Conservation (phyloP, 257 asterid genomes). For the Verbena officinalis region DNA sequence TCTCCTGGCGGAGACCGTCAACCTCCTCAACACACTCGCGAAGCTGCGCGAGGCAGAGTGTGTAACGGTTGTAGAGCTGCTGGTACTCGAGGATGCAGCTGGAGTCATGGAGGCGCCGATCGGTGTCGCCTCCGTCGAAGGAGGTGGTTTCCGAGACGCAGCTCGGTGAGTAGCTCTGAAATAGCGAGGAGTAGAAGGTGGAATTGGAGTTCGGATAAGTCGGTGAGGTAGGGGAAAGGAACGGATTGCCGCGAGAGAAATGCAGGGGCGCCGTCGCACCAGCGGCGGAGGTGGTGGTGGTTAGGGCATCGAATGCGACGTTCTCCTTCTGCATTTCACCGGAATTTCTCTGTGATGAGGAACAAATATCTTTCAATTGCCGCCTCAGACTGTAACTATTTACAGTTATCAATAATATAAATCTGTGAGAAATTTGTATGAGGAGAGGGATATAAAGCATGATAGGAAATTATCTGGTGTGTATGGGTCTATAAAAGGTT, state of each 20-base stretch:
- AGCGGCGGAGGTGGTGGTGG: conserved; percentile 30
- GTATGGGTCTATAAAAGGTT: conserved; percentile 21
- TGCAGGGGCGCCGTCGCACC: conserved; percentile 31
- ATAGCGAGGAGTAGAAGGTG: conserved; percentile 36
- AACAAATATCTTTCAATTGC: neutral
- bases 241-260: conserved; percentile 43
- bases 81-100: conserved; percentile 49
- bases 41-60: conserved; percentile 40
- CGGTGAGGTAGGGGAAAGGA: conserved; percentile 44
- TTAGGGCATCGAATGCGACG: conserved; percentile 25
- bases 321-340: conserved; percentile 52
- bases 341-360: neutral
- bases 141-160: conserved; percentile 39
- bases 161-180: conserved; percentile 36
- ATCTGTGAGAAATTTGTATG: conserved; percentile 6
- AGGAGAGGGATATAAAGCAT: conserved; percentile 30
- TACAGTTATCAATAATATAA: conserved; percentile 1
- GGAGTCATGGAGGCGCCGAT: conserved; percentile 32
- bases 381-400: neutral
- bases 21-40: conserved; percentile 45
- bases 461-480: conserved; percentile 24
- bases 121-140: conserved; percentile 34
- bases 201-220: conserved; percentile 33
- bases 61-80: conserved; percentile 58
- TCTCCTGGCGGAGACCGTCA: conserved; percentile 45